Evolutionary conservation across 2,329 filamentous ascomycete species (phyloP).

Genomic region (Cladophialophora immunda): DNA sequence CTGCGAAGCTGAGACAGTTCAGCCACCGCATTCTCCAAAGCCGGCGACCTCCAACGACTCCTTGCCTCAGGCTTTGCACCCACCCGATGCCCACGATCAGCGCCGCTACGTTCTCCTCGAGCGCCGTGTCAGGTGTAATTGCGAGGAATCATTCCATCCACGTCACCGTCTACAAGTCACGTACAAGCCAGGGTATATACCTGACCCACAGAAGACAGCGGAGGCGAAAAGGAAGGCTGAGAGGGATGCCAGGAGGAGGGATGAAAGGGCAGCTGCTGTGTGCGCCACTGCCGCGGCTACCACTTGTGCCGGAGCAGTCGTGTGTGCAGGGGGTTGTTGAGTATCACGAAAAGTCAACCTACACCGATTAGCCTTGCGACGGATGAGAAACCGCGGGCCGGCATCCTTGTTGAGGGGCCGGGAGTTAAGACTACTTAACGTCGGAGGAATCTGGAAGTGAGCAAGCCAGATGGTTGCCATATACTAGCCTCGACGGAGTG

Average conservation of each 20-base stretch:
- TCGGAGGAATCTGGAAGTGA: neutral
- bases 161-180: conserved; percentile 3
- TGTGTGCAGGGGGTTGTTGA: neutral
- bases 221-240: neutral
- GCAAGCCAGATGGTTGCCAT: neutral
- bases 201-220: conserved; percentile 1
- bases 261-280: neutral
- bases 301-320: conserved; percentile 1
- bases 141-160: conserved; percentile 15
- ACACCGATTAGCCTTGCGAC: neutral
- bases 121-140: conserved; percentile 11
- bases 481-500: neutral
- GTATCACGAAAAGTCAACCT: neutral
- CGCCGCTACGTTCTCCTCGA: conserved; percentile 9
- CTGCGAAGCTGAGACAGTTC: neutral
- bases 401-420: neutral
- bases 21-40: neutral
- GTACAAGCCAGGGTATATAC: conserved; percentile 9
- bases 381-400: neutral
- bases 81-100: neutral
- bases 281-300: neutral
- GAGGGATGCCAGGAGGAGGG: neutral
- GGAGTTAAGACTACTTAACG: neutral
- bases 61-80: neutral
- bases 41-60: neutral